phyloP scores from a whole-genome alignment of 768 basidiomycete genomes.

The Coprinellus micaceus region DNA sequence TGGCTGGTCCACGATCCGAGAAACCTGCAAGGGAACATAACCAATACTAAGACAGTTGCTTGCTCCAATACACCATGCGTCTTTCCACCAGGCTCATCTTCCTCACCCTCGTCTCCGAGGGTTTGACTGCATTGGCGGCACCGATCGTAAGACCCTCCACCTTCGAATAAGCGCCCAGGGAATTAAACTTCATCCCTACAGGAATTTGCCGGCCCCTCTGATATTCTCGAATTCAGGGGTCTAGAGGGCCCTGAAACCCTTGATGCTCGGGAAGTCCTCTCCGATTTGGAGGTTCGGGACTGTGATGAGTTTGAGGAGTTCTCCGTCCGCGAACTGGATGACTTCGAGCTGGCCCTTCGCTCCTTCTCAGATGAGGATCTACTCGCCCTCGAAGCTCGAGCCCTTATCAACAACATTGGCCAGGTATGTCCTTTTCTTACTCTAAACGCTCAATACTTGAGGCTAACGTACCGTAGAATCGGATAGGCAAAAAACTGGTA shows the following conservation, averaged over 20 bases:
- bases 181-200: background rate
- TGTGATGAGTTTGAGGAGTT: no score
- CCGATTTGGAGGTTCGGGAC: no score
- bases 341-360: background rate
- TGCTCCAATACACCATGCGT: background rate
- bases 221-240: no score
- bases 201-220: background rate
- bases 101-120: background rate
- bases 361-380: background rate
- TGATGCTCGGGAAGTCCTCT: no score
- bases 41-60: no score
- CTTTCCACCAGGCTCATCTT: background rate
- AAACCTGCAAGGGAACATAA: no score
- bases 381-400: background rate
- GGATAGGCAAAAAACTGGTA: background rate
- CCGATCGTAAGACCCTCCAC: background rate
- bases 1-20: slow-evolving; percentile 7
- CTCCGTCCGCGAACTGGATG: background rate
- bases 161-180: background rate
- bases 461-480: no score
- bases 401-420: background rate
- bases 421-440: background rate
- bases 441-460: no score
- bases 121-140: background rate
- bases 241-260: no score